Percentiles rank a stretch among this genome's conserved stretches.
Evolutionary conservation across 1,139 yeast genomes (phyloP).

Genomic region (Blastobotrys indianensis): DNA sequence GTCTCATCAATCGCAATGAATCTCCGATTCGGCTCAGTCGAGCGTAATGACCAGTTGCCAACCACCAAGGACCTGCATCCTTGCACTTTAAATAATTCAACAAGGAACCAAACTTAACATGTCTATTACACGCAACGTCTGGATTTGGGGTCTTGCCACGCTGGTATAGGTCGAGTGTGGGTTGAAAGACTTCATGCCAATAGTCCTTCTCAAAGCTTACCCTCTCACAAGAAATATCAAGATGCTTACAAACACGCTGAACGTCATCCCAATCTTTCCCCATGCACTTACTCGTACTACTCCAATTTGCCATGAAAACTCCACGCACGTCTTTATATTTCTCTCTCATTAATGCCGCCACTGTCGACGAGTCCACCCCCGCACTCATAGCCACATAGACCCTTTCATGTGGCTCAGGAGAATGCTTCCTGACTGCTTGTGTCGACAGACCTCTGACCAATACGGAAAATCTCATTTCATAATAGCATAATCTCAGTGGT

Average conservation of each 20-base stretch:
- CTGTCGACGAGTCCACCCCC: constrained; percentile 92
- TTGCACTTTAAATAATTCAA: constrained; percentile 43
- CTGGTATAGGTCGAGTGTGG: constrained; percentile 72
- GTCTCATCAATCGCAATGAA: constrained; percentile 50
- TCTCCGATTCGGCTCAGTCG: constrained; percentile 40
- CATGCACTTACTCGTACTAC: constrained; percentile 60
- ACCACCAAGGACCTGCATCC: constrained; percentile 54
- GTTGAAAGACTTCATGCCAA: constrained; percentile 88
- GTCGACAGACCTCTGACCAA: too few relatives aligned
- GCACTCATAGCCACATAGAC: constrained; percentile 90
- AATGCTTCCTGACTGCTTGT: neutral
- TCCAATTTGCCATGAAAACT: constrained; percentile 92
- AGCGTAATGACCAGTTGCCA: constrained; percentile 93
- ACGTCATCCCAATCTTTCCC: constrained; percentile 91
- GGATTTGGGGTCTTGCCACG: constrained; percentile 90
- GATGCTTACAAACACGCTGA: constrained; percentile 50
- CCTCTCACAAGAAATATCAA: constrained; percentile 65
- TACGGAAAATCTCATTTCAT: too few relatives aligned
- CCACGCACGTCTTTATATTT: constrained; percentile 56
- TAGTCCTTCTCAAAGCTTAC: constrained; percentile 85
- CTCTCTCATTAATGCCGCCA: constrained; percentile 64
- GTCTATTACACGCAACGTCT: constrained; percentile 79
- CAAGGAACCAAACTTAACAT: constrained; percentile 81
- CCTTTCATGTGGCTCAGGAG: constrained; percentile 26
- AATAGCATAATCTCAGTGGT: too few relatives aligned